Conservation (phyloP, 2,329 filamentous ascomycete species). For the Amesomyces nigricolor region DNA sequence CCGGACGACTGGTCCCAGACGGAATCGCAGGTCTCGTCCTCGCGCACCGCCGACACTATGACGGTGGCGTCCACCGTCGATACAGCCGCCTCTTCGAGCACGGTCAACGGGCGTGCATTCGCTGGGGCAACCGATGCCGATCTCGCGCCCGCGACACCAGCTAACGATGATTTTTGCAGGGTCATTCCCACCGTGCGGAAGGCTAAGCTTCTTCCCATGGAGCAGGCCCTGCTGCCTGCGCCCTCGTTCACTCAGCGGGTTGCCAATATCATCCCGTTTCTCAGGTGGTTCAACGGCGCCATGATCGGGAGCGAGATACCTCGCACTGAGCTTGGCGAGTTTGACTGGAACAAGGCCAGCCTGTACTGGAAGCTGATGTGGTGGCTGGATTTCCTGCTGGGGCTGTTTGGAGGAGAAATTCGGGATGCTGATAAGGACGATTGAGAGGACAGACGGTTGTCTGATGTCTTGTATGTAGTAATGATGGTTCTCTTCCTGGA, state of each 20-base stretch:
- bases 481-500: neutral
- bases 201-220: slow-evolving; percentile 59
- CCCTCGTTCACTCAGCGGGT: slow-evolving; percentile 59
- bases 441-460: slow-evolving; percentile 26
- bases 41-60: slow-evolving; percentile 52
- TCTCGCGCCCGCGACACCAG: slow-evolving; percentile 24
- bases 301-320: slow-evolving; percentile 75
- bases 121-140: slow-evolving; percentile 11
- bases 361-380: slow-evolving; percentile 64
- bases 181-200: slow-evolving; percentile 62
- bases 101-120: slow-evolving; percentile 34
- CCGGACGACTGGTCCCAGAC: slow-evolving; percentile 34
- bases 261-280: slow-evolving; percentile 59
- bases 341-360: slow-evolving; percentile 67
- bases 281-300: slow-evolving; percentile 65
- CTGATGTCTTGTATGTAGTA: slow-evolving; percentile 1
- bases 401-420: slow-evolving; percentile 55
- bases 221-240: slow-evolving; percentile 65
- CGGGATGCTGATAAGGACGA: slow-evolving; percentile 55
- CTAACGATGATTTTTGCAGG: slow-evolving; percentile 47
- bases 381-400: slow-evolving; percentile 54
- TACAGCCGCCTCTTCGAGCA: slow-evolving; percentile 40
- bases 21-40: slow-evolving; percentile 43
- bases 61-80: slow-evolving; percentile 42
- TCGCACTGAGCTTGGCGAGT: slow-evolving; percentile 64